phyloP scores from a whole-genome alignment of 768 basidiomycete genomes.

The Scleroderma bovista region DNA sequence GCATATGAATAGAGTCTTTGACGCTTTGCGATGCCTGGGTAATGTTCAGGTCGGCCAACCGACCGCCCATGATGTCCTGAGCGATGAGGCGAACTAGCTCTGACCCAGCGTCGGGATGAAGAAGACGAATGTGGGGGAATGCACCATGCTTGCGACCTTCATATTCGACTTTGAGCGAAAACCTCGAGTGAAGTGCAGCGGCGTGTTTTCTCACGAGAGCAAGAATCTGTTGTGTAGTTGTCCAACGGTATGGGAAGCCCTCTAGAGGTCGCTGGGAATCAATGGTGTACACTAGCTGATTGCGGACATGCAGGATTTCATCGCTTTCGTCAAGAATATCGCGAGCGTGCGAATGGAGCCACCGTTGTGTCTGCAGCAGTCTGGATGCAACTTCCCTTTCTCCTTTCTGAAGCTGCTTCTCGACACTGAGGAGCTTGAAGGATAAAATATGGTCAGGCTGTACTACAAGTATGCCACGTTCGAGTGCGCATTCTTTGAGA shows the following conservation, averaged over 20 bases:
- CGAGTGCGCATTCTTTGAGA: slow-evolving; percentile 33
- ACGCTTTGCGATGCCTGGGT: slow-evolving; percentile 11
- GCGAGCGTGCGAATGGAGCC: slow-evolving; percentile 19
- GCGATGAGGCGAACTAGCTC: neutral
- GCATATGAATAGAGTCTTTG: slow-evolving; percentile 13
- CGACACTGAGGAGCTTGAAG: slow-evolving; percentile 41
- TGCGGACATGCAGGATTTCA: slow-evolving; percentile 34
- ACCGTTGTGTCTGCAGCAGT: slow-evolving; percentile 25
- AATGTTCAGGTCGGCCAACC: slow-evolving; percentile 15
- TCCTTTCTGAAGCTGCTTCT: slow-evolving; percentile 21
- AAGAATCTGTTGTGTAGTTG: slow-evolving; percentile 33
- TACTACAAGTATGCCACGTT: slow-evolving; percentile 38
- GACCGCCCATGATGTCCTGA: slow-evolving; percentile 14
- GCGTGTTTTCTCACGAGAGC: slow-evolving; percentile 13
- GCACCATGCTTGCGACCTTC: neutral
- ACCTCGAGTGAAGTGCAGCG: neutral
- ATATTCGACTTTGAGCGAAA: slow-evolving; percentile 2
- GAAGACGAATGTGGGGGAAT: slow-evolving; percentile 7
- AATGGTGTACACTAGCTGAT: slow-evolving; percentile 44
- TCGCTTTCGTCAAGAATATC: slow-evolving; percentile 30
- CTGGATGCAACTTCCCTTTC: slow-evolving; percentile 1
- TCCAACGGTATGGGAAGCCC: slow-evolving; percentile 39
- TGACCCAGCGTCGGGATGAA: neutral
- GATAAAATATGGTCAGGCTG: slow-evolving; percentile 55
- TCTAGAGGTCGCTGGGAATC: slow-evolving; percentile 34